These are phyloP conservation scores for Rubia tinctorum DNA, from an alignment of 305 asterid genomes.

Conservation along the genomic window DNA sequence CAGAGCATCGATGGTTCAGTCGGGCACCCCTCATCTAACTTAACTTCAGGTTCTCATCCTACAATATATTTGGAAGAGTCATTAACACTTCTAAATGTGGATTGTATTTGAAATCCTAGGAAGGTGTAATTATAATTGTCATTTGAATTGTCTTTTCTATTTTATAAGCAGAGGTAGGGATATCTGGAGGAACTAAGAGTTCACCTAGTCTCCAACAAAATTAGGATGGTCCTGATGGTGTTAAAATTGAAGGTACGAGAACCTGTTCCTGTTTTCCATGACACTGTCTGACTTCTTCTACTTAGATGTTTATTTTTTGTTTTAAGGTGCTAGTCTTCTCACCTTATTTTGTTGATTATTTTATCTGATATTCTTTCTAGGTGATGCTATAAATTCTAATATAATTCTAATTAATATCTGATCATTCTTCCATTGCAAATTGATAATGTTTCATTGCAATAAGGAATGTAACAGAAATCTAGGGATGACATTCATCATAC, in stretches of 20 bases:
- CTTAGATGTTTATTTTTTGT: not conserved
- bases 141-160: slow-evolving; percentile 7
- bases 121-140: not conserved
- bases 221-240: slow-evolving; percentile 43
- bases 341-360: not conserved
- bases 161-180: slow-evolving; percentile 41
- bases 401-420: not conserved
- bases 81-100: not conserved
- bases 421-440: slow-evolving; percentile 2
- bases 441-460: not conserved
- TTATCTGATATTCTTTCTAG: not conserved
- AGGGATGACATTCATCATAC: slow-evolving; percentile 1
- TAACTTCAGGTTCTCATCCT: slow-evolving; percentile 43
- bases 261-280: not conserved
- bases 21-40: slow-evolving; percentile 53
- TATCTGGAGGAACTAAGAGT: slow-evolving; percentile 46
- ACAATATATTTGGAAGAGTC: not conserved
- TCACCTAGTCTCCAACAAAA: slow-evolving; percentile 41
- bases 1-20: slow-evolving; percentile 56
- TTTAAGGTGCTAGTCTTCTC: not conserved
- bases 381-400: not conserved
- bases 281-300: not conserved
- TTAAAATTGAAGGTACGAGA: slow-evolving; percentile 69
- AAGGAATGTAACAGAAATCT: not conserved
- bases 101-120: not conserved